These are phyloP conservation scores for Arthrobotrys sphaeroides DNA, from an alignment of 2,329 filamentous ascomycete species.

Conservation along the genomic window DNA sequence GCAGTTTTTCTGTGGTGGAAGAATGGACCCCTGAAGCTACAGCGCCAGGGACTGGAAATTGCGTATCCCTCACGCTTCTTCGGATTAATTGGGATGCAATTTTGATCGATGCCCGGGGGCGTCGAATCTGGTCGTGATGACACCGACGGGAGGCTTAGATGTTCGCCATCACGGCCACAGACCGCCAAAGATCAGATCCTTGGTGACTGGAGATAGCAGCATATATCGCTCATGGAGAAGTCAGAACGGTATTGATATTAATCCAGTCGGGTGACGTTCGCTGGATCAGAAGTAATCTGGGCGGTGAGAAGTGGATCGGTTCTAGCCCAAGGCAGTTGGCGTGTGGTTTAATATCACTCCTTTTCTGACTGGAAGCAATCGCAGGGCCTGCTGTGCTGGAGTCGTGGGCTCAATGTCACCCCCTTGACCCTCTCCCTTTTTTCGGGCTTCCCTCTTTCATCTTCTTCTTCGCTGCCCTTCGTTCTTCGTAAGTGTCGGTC, in stretches of 20 bases:
- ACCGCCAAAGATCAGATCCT: background rate
- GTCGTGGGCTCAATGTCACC: background rate
- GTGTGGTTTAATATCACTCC: constrained; percentile 10
- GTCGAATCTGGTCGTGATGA: constrained; percentile 1
- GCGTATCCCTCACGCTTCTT: constrained; percentile 13
- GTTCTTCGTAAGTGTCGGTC: constrained; percentile 11
- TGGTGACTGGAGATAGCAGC: background rate
- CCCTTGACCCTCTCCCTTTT: constrained; percentile 14
- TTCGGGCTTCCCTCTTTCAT: constrained; percentile 6
- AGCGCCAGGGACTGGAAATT: constrained; percentile 21
- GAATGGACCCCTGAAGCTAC: constrained; percentile 33
- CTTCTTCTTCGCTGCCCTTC: constrained; percentile 11
- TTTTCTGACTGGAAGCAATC: constrained; percentile 10
- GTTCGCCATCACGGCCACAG: constrained; percentile 13
- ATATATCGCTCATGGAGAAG: constrained; percentile 18
- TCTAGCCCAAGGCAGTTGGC: constrained; percentile 9
- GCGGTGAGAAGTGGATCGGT: background rate
- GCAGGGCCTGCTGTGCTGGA: constrained; percentile 16
- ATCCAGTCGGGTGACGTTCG: background rate
- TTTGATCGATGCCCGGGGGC: background rate
- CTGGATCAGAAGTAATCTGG: constrained; percentile 4
- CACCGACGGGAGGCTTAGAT: constrained; percentile 27
- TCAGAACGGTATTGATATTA: background rate
- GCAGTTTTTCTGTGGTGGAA: constrained; percentile 21
- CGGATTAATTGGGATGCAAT: constrained; percentile 26